Conservation (phyloP, 495 filamentous ascomycete species). For the Xylaria sp. region DNA sequence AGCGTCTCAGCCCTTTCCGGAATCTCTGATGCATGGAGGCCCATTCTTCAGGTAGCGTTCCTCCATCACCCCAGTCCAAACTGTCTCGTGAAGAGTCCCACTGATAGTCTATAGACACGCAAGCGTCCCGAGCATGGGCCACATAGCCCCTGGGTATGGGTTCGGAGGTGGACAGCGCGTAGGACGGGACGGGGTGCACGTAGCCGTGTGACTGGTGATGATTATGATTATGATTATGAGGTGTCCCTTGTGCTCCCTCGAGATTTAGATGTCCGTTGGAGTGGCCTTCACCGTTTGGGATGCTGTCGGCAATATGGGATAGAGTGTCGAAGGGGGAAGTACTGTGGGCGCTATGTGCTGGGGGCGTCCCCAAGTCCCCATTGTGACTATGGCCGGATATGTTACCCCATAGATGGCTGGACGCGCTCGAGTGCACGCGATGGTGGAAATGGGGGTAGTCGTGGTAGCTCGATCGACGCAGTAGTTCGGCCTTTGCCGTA, state of each 20-base stretch:
- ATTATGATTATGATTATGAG: conserved; percentile 26
- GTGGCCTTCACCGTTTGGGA: conserved; percentile 36
- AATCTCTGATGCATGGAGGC: conserved; percentile 91
- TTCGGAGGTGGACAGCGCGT: conserved; percentile 79
- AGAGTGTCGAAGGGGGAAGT: conserved; percentile 36
- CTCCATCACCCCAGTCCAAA: conserved; percentile 83
- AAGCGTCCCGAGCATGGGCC: conserved; percentile 89
- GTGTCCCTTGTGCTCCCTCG: conserved; percentile 20
- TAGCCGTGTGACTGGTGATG: conserved; percentile 56
- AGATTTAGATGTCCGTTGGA: conserved; percentile 29
- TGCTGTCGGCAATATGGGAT: conserved; percentile 34
- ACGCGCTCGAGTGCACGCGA: conserved; percentile 38
- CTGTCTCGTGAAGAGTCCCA: conserved; percentile 90
- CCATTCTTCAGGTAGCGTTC: conserved; percentile 93
- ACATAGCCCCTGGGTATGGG: conserved; percentile 89
- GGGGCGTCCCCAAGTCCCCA: conserved; percentile 26
- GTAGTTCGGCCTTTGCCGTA: conserved; percentile 81
- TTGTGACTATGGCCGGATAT: conserved; percentile 26
- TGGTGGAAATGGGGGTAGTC: conserved; percentile 51
- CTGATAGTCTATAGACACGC: conserved; percentile 83
- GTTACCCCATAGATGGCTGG: conserved; percentile 51
- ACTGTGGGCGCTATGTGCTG: conserved; percentile 23
- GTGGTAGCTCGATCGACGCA: conserved; percentile 70
- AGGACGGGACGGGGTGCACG: conserved; percentile 76
- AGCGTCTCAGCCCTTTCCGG: conserved; percentile 71